Percentiles rank a stretch among this genome's conserved stretches.
phyloP scores from a whole-genome alignment of 768 basidiomycete species.

The Trametes coccinea region DNA sequence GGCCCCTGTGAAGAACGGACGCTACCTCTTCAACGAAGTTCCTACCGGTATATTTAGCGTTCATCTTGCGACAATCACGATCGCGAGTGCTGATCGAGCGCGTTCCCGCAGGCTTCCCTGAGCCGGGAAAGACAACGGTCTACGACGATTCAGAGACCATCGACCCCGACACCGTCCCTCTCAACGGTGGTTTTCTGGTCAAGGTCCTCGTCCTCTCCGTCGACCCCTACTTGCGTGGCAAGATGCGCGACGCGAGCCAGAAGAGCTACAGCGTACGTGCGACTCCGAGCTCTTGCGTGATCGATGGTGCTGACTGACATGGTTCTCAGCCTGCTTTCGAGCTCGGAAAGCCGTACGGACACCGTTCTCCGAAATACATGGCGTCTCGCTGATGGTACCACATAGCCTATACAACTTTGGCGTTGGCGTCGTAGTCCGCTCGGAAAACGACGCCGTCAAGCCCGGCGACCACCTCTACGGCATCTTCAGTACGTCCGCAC shows the following conservation, averaged over 20 bases:
- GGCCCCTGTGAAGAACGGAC: constrained; percentile 31
- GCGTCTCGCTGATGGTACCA: background rate
- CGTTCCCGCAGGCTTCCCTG: constrained; percentile 28
- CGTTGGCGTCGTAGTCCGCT: constrained; percentile 31
- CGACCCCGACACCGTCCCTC: constrained; percentile 29
- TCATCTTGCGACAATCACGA: too few relatives aligned
- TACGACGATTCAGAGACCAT: constrained; percentile 31
- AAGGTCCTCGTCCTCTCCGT: constrained; percentile 29
- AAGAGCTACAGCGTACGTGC: constrained; percentile 23
- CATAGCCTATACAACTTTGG: constrained; percentile 27
- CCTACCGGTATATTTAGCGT: constrained; percentile 34
- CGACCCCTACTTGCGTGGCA: constrained; percentile 24
- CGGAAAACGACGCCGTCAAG: constrained; percentile 25
- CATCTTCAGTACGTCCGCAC: constrained; percentile 20
- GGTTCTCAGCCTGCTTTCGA: constrained; percentile 21
- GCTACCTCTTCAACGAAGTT: constrained; percentile 31
- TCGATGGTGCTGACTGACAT: too few relatives aligned
- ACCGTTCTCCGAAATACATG: too few relatives aligned
- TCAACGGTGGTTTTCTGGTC: constrained; percentile 32
- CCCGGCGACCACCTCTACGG: constrained; percentile 30
- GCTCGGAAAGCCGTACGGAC: constrained; percentile 32
- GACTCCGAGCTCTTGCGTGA: too few relatives aligned
- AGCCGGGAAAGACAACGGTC: constrained; percentile 31
- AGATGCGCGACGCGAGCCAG: constrained; percentile 21
- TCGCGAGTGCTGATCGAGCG: background rate